These are phyloP conservation scores for Mycena metata DNA, from an alignment of 768 basidiomycete genomes.

Conservation along the genomic window DNA sequence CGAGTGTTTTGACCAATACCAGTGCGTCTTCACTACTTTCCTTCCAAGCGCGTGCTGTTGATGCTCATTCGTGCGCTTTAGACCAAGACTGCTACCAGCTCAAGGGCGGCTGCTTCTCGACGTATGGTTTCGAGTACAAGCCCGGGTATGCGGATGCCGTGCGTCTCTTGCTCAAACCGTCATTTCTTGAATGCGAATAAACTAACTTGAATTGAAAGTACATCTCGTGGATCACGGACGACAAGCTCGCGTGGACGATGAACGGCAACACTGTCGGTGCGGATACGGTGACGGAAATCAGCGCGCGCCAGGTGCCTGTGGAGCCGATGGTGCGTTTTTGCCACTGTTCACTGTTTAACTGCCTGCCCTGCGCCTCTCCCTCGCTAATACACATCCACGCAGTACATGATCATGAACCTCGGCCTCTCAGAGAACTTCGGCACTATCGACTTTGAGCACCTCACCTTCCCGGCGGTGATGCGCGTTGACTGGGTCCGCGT, in stretches of 20 bases:
- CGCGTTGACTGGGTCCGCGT: slow-evolving; percentile 70
- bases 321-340: slow-evolving; percentile 83
- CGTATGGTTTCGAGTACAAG: slow-evolving; percentile 84
- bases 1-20: slow-evolving; percentile 78
- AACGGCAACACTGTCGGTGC: slow-evolving; percentile 75
- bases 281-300: slow-evolving; percentile 71
- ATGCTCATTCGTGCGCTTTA: neutral
- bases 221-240: slow-evolving; percentile 86
- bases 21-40: slow-evolving; percentile 31
- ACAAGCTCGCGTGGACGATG: slow-evolving; percentile 81
- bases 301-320: slow-evolving; percentile 75
- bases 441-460: slow-evolving; percentile 72
- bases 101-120: slow-evolving; percentile 69
- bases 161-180: slow-evolving; percentile 21
- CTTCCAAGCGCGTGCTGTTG: neutral
- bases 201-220: slow-evolving; percentile 60
- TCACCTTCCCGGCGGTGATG: slow-evolving; percentile 76
- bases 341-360: neutral
- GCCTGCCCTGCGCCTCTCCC: neutral
- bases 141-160: slow-evolving; percentile 76
- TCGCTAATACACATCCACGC: slow-evolving; percentile 51
- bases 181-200: slow-evolving; percentile 7
- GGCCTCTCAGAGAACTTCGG: slow-evolving; percentile 89
- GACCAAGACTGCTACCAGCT: slow-evolving; percentile 78
- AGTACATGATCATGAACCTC: slow-evolving; percentile 88